These are phyloP conservation scores for Penicillium sp. DNA, from an alignment of 2,329 filamentous ascomycete species.

Conservation along the genomic window DNA sequence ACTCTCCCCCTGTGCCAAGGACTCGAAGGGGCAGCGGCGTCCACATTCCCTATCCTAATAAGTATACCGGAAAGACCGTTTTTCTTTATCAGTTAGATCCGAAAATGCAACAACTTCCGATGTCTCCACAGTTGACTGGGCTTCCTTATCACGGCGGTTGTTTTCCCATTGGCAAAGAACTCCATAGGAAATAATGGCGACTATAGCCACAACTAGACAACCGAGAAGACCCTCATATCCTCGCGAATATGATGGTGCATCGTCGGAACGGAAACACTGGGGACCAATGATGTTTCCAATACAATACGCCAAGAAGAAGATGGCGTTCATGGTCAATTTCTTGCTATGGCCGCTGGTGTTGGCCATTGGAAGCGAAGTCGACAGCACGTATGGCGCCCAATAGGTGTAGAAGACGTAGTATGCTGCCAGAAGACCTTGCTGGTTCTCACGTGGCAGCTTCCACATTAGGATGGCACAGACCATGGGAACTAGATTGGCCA, in stretches of 20 bases:
- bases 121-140: slow-evolving; percentile 4
- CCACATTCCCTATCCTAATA: slow-evolving; percentile 12
- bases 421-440: slow-evolving; percentile 36
- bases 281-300: slow-evolving; percentile 28
- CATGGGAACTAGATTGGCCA: slow-evolving; percentile 29
- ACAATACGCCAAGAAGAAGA: slow-evolving; percentile 30
- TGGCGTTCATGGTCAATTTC: slow-evolving; percentile 28
- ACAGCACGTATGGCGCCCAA: slow-evolving; percentile 36
- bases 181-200: slow-evolving; percentile 21
- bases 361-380: slow-evolving; percentile 31
- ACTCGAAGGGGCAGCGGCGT: too few relatives aligned
- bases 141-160: slow-evolving; percentile 17
- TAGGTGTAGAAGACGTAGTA: slow-evolving; percentile 44
- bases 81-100: slow-evolving; percentile 28
- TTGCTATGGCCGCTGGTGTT: slow-evolving; percentile 33
- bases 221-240: slow-evolving; percentile 24
- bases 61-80: slow-evolving; percentile 24
- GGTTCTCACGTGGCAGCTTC: slow-evolving; percentile 38
- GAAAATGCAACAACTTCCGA: slow-evolving; percentile 20
- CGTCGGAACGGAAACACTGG: slow-evolving; percentile 14
- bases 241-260: slow-evolving; percentile 23
- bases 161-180: slow-evolving; percentile 26
- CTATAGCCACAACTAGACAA: slow-evolving; percentile 23
- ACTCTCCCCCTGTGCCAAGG: too few relatives aligned
- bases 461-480: slow-evolving; percentile 33